Evolutionary conservation across 2,329 filamentous ascomycete species (phyloP).

Genomic region (Fusarium bactridioides): DNA sequence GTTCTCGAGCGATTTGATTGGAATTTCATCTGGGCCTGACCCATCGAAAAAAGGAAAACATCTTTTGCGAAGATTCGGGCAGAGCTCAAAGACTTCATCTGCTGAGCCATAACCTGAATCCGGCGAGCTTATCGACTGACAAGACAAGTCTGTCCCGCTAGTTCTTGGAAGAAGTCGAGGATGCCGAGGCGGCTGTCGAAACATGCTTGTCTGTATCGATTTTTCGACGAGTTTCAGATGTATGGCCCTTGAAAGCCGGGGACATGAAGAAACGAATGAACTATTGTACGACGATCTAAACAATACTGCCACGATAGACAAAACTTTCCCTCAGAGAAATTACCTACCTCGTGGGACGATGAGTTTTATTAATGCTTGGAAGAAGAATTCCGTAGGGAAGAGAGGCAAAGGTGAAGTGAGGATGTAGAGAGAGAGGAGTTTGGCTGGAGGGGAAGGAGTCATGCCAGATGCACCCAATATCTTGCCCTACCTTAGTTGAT

Average conservation of each 20-base stretch:
- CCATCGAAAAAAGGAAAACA: constrained; percentile 29
- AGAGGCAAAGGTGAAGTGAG: constrained; percentile 24
- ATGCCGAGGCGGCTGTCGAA: constrained; percentile 18
- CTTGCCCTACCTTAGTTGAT: neutral
- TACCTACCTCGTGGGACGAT: constrained; percentile 13
- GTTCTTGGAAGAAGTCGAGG: constrained; percentile 6
- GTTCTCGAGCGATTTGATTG: neutral
- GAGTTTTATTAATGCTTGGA: constrained; percentile 35
- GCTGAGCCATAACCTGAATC: constrained; percentile 45
- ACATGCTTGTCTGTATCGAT: constrained; percentile 5
- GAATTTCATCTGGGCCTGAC: constrained; percentile 11
- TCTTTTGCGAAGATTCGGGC: neutral
- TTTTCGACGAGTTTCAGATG: neutral
- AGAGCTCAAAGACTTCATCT: constrained; percentile 26
- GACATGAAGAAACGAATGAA: constrained; percentile 33
- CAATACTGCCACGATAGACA: constrained; percentile 17
- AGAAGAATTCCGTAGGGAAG: constrained; percentile 30
- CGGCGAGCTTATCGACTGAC: constrained; percentile 24
- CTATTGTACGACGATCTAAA: constrained; percentile 14
- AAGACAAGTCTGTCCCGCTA: neutral
- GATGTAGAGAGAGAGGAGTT: constrained; percentile 4
- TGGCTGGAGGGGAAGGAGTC: constrained; percentile 34
- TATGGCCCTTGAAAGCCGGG: neutral
- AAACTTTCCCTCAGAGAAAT: neutral
- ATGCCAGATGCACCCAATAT: constrained; percentile 1